phyloP scores from a whole-genome alignment of 1,284 basidiomycete genomes.

The Leccinum angustisporum region DNA sequence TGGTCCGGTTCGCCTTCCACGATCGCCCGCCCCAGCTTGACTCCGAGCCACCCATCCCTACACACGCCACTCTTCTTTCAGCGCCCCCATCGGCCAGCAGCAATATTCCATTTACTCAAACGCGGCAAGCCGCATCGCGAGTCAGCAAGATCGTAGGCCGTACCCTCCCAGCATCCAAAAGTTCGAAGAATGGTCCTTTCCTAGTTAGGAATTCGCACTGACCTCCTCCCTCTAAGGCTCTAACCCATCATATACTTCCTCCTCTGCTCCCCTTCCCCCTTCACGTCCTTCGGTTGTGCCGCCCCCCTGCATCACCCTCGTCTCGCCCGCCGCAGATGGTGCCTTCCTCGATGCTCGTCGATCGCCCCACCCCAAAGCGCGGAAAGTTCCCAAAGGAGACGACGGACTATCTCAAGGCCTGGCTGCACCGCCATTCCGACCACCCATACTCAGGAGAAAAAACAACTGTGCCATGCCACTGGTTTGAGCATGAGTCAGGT shows the following conservation, averaged over 20 bases:
- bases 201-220: slow-evolving; percentile 32
- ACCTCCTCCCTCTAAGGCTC: background rate
- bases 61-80: slow-evolving; percentile 45
- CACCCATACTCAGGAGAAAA: slow-evolving; percentile 94
- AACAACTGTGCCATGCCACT: slow-evolving; percentile 81
- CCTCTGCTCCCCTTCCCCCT: slow-evolving; percentile 24
- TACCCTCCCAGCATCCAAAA: slow-evolving; percentile 28
- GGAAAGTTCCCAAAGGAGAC: slow-evolving; percentile 90
- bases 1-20: slow-evolving; percentile 41
- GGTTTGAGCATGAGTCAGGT: slow-evolving; percentile 87
- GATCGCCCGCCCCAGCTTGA: slow-evolving; percentile 57
- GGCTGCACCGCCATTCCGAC: slow-evolving; percentile 85
- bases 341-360: slow-evolving; percentile 58
- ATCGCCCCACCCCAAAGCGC: slow-evolving; percentile 73
- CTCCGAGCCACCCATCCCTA: slow-evolving; percentile 52
- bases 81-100: slow-evolving; percentile 51
- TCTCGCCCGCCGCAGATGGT: slow-evolving; percentile 53
- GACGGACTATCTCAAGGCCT: slow-evolving; percentile 87
- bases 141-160: slow-evolving; percentile 58
- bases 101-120: slow-evolving; percentile 53
- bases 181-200: slow-evolving; percentile 44
- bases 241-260: slow-evolving; percentile 15
- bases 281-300: slow-evolving; percentile 35
- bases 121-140: slow-evolving; percentile 62
- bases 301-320: slow-evolving; percentile 40